A percentile compares a stretch with the other conserved stretches of the same genome.
Conservation (phyloP, 345 rosid genomes). For the Eucalyptus cloeziana region DNA sequence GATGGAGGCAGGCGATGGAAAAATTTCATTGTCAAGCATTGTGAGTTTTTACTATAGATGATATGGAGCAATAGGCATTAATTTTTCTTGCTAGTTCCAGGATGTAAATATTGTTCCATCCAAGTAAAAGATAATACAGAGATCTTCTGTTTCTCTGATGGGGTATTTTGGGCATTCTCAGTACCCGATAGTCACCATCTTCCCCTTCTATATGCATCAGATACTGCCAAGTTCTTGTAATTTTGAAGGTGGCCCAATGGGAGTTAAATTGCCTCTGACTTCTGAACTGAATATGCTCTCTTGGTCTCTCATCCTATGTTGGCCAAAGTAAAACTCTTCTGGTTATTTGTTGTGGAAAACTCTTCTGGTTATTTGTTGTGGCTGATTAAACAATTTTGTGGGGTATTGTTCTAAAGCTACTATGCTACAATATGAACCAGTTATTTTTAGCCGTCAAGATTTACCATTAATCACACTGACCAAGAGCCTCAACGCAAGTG, state of each 20-base stretch:
- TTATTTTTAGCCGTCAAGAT: neutral
- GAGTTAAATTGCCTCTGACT: neutral
- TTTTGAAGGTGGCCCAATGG: neutral
- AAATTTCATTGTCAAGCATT: too few relatives aligned
- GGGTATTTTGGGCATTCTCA: neutral
- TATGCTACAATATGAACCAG: neutral
- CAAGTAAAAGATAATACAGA: too few relatives aligned
- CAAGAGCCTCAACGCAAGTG: neutral
- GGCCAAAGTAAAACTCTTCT: neutral
- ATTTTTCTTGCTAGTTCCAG: too few relatives aligned
- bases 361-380: neutral
- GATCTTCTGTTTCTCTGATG: too few relatives aligned
- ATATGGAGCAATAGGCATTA: too few relatives aligned
- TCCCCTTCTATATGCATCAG: too few relatives aligned
- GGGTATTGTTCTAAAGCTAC: neutral
- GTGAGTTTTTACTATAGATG: too few relatives aligned
- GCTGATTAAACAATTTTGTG: neutral
- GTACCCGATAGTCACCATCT: neutral
- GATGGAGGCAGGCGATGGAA: too few relatives aligned
- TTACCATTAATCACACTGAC: neutral
- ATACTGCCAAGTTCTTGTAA: too few relatives aligned
- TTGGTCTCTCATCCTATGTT: neutral
- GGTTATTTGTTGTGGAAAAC: neutral
- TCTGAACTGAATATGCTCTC: neutral
- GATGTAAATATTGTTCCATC: too few relatives aligned